Conservation (phyloP, 2,329 filamentous ascomycete genomes). For the Trichoderma endophyticum region DNA sequence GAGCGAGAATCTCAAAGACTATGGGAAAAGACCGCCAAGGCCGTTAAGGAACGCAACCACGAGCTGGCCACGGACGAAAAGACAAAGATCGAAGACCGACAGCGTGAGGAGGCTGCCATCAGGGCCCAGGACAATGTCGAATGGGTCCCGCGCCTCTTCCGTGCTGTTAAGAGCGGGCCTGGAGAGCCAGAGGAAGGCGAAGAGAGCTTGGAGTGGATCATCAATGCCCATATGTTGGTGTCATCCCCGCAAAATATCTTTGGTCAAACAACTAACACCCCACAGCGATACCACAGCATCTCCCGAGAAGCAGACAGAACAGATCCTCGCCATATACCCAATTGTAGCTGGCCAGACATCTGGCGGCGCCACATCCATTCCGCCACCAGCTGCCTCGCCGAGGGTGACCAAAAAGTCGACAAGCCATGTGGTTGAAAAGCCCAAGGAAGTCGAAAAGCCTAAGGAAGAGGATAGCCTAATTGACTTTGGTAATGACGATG, state of each 20-base stretch:
- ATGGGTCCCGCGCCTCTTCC: slow-evolving; percentile 86
- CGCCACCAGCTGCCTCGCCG: slow-evolving; percentile 35
- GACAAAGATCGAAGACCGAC: slow-evolving; percentile 89
- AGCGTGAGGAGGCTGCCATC: slow-evolving; percentile 82
- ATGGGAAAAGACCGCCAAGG: slow-evolving; percentile 78
- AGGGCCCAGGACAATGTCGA: slow-evolving; percentile 75
- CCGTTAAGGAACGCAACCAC: slow-evolving; percentile 82
- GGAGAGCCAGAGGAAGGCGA: slow-evolving; percentile 74
- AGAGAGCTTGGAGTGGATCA: slow-evolving; percentile 91
- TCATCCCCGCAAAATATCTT: no score
- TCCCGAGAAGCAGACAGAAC: slow-evolving; percentile 68
- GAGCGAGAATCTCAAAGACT: slow-evolving; percentile 86
- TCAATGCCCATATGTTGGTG: slow-evolving; percentile 78
- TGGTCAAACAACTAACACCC: slow-evolving; percentile 11
- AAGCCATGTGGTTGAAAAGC: background rate
- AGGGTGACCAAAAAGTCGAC: slow-evolving; percentile 18
- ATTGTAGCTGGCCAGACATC: slow-evolving; percentile 74
- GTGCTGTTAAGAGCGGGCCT: slow-evolving; percentile 66
- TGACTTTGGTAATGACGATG: slow-evolving; percentile 48
- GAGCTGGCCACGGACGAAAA: slow-evolving; percentile 90
- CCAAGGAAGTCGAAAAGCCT: slow-evolving; percentile 20
- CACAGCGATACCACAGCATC: slow-evolving; percentile 43
- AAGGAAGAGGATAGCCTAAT: slow-evolving; percentile 46
- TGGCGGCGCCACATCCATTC: slow-evolving; percentile 53
- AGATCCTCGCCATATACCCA: slow-evolving; percentile 82